Conservation (phyloP, 73 alveolate genomes). For the Uronychia binucleata region DNA sequence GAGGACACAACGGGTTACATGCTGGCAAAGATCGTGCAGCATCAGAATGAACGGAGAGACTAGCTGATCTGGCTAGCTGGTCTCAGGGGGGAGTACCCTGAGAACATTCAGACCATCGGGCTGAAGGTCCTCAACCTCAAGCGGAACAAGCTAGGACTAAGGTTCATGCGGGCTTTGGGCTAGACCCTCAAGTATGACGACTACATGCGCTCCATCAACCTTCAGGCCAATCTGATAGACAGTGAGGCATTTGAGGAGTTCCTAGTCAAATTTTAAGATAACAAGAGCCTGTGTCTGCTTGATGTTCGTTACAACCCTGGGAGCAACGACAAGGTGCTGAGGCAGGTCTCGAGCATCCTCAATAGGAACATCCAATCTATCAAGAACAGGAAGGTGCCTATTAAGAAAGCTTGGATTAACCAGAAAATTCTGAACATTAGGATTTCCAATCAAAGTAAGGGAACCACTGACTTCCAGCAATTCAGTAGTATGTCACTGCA, state of each 20-base stretch:
- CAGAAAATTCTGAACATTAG: neutral
- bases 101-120: conserved; percentile 52
- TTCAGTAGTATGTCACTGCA: neutral
- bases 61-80: conserved; percentile 63
- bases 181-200: conserved; percentile 57
- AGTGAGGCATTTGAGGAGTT: neutral
- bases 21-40: conserved; percentile 58
- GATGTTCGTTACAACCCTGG: neutral
- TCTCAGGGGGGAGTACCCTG: conserved; percentile 72
- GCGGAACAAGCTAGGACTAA: conserved; percentile 50
- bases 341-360: neutral
- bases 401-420: neutral
- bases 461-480: neutral
- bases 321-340: neutral
- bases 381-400: neutral
- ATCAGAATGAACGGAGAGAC: conserved; percentile 72
- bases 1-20: conserved; percentile 48
- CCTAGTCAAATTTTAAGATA: neutral
- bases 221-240: neutral
- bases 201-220: neutral
- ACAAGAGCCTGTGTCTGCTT: neutral
- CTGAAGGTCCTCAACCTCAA: conserved; percentile 49
- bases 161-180: conserved; percentile 45
- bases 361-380: neutral
- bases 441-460: neutral